Evolutionary conservation across 352 stramenopile genomes (phyloP).

Genomic region (Plasmopara halstedii): DNA sequence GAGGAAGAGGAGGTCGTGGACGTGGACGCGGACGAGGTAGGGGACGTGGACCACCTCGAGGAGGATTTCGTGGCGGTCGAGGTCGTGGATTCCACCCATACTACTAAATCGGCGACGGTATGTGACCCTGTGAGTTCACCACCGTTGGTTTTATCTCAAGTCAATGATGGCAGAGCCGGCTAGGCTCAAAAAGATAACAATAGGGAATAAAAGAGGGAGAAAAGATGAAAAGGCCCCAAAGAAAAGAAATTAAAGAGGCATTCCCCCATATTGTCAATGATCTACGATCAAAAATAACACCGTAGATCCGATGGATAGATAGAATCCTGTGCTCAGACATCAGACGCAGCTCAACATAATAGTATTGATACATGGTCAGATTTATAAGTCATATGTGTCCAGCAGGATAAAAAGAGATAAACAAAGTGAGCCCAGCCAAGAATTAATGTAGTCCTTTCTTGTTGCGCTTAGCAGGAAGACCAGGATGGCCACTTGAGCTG

Average conservation of each 20-base stretch:
- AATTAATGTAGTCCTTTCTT: conserved; percentile 40
- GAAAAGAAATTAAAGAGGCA: conserved; percentile 21
- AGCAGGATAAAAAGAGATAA: not conserved
- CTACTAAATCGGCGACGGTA: conserved; percentile 25
- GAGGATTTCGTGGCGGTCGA: conserved; percentile 60
- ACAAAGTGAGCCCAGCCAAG: not conserved
- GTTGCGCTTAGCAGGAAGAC: conserved; percentile 44
- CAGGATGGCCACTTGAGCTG: conserved; percentile 15
- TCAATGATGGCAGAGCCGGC: not conserved
- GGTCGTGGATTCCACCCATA: conserved; percentile 72
- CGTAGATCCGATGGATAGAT: too few species aligned
- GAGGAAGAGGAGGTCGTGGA: conserved; percentile 40
- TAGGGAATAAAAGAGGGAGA: conserved; percentile 25
- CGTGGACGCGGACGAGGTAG: conserved; percentile 45
- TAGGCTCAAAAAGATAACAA: conserved; percentile 3
- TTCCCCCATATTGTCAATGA: too few species aligned
- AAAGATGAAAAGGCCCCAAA: conserved; percentile 21
- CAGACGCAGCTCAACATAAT: too few species aligned
- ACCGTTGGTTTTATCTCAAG: too few species aligned
- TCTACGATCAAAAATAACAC: too few species aligned
- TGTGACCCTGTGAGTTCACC: too few species aligned
- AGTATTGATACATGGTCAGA: not conserved
- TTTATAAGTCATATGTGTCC: too few species aligned
- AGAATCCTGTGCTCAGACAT: too few species aligned
- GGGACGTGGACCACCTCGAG: conserved; percentile 42